Percentiles rank a stretch among this genome's conserved stretches.
Conservation (phyloP, 768 basidiomycete species). For the Tephrocybe sp. region DNA sequence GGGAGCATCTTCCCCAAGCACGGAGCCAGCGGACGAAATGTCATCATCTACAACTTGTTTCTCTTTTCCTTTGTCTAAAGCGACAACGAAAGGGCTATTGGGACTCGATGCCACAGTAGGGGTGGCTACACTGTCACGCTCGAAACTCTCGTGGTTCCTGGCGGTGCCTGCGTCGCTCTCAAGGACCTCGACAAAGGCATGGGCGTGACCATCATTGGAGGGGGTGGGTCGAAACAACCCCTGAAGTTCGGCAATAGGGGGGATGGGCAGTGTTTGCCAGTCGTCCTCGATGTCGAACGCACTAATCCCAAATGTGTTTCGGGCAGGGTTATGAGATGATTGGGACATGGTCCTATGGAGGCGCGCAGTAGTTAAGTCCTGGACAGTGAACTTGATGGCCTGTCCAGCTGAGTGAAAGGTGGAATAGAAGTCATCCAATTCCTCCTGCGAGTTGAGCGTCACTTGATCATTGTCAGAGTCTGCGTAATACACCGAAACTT, state of each 20-base stretch:
- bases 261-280: constrained; percentile 63
- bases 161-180: constrained; percentile 34
- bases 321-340: constrained; percentile 32
- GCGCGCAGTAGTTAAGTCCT: constrained; percentile 51
- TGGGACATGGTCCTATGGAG: constrained; percentile 30
- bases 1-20: constrained; percentile 43
- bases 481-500: constrained; percentile 68
- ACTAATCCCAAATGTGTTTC: constrained; percentile 61
- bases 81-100: constrained; percentile 15
- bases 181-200: constrained; percentile 66
- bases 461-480: constrained; percentile 77
- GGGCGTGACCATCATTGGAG: constrained; percentile 40
- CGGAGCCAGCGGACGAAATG: constrained; percentile 37
- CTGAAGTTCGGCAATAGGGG: constrained; percentile 27
- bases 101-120: constrained; percentile 29
- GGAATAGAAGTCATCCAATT: constrained; percentile 72
- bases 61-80: constrained; percentile 51
- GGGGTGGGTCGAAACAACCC: constrained; percentile 37
- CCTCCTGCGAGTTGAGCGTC: constrained; percentile 74
- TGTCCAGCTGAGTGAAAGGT: constrained; percentile 29
- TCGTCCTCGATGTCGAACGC: constrained; percentile 55
- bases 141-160: constrained; percentile 23
- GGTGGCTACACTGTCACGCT: constrained; percentile 29
- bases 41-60: constrained; percentile 36
- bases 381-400: constrained; percentile 60